Evolutionary conservation across 225 moss, liverwort and hornwort genomes (phyloP).

Genomic region (Climacium dendroides): DNA sequence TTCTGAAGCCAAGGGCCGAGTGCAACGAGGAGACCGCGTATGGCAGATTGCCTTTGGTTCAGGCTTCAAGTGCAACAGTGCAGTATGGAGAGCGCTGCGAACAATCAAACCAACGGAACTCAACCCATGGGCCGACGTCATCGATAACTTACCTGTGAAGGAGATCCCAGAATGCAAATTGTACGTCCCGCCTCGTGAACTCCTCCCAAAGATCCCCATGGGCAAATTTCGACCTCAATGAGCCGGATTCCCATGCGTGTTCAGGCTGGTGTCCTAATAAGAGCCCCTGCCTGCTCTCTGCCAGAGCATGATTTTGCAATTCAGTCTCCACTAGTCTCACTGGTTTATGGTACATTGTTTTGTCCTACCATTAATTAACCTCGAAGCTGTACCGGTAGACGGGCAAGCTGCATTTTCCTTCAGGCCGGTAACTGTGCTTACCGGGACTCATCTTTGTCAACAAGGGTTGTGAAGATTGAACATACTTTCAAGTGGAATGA

Average conservation of each 20-base stretch:
- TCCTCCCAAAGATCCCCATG: not conserved
- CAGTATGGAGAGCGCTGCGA: constrained; percentile 36
- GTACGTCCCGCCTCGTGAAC: not conserved
- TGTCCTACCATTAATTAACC: not conserved
- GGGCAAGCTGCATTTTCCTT: not conserved
- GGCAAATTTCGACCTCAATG: not conserved
- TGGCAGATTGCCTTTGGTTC: constrained; percentile 56
- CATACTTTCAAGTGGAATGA: not conserved
- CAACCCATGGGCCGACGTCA: constrained; percentile 25
- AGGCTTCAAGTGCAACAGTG: constrained; percentile 56
- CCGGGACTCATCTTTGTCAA: not conserved
- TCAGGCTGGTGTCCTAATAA: not conserved
- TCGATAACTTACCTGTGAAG: constrained; percentile 14
- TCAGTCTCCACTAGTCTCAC: not conserved
- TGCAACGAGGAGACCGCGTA: constrained; percentile 27
- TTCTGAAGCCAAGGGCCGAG: constrained; percentile 28
- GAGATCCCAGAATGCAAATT: not conserved
- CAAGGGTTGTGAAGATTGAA: not conserved
- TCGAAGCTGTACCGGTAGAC: not conserved
- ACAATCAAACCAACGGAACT: constrained; percentile 1
- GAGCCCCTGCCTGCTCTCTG: not conserved
- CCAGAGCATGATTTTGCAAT: not conserved
- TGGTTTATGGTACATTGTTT: not conserved
- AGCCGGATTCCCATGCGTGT: not conserved
- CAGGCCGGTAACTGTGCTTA: not conserved